Evolutionary conservation across 2,329 filamentous ascomycete genomes (phyloP).

Genomic region (Helminthosporium solani): DNA sequence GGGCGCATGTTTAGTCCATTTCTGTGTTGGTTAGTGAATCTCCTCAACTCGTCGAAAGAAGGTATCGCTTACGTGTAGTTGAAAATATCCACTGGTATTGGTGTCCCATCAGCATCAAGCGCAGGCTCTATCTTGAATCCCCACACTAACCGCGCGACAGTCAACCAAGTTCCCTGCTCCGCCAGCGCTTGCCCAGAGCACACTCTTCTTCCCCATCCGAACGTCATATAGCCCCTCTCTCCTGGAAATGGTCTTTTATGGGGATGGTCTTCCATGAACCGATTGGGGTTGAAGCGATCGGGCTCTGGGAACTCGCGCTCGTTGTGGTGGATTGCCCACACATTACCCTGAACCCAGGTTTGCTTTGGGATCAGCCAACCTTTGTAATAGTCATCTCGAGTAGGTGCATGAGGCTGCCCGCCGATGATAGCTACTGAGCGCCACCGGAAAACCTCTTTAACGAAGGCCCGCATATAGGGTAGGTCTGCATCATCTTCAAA

Average conservation of each 20-base stretch:
- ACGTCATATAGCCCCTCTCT: constrained; percentile 56
- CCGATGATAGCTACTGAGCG: constrained; percentile 32
- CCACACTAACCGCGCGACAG: constrained; percentile 59
- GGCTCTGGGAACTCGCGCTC: constrained; percentile 40
- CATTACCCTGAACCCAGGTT: constrained; percentile 43
- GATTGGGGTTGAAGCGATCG: constrained; percentile 38
- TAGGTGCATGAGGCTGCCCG: constrained; percentile 39
- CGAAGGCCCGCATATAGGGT: constrained; percentile 34
- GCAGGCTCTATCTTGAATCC: constrained; percentile 54
- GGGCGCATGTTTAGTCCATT: constrained; percentile 62
- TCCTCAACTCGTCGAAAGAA: too few relatives aligned
- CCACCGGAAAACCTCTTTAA: constrained; percentile 49
- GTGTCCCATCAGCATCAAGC: constrained; percentile 45
- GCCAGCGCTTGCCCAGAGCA: constrained; percentile 62
- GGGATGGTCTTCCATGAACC: constrained; percentile 30
- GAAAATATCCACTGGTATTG: constrained; percentile 58
- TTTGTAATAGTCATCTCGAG: constrained; percentile 39
- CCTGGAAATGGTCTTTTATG: constrained; percentile 35
- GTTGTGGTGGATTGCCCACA: constrained; percentile 46
- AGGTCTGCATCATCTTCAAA: constrained; percentile 50
- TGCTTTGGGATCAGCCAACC: constrained; percentile 44
- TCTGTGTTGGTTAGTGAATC: constrained; percentile 28
- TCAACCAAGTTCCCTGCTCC: constrained; percentile 62
- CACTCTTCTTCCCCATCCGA: constrained; percentile 58
- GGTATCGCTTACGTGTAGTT: constrained; percentile 50